Evolutionary conservation across 164 flowering plant genomes (phyloP), one percentile per base, ranked within the genome.

Genomic region (Paratinospora sagittata): DNA sequence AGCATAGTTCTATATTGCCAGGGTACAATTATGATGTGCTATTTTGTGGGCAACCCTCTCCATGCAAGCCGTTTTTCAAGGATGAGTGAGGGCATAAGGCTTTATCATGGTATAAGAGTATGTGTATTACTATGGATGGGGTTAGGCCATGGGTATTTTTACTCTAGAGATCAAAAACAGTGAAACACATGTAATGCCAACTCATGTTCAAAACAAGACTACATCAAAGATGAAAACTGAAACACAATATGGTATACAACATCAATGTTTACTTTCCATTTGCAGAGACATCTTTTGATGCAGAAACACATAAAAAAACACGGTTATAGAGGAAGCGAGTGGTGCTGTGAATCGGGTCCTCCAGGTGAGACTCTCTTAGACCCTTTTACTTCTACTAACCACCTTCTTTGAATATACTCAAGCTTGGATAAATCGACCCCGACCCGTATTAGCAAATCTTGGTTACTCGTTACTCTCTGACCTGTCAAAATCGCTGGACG

Each of bases 311-410:
- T 63, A n/a, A 27, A 61, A 70, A 21, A 65, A 62, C 17, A 63
- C n/a, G n/a, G 34, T 13, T n/a, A 10, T 21, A 62, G 69, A 0
- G 62, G 36, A 16, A 12, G 74, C 65, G 21, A 30, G 58, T 72
- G 69, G 37, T 72, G 74, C 21, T 72, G 74, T 21, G 62, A 55
- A 36, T 72, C 74, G 6, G 68, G 69, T 55, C 64, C 69, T 17
- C 63, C 68, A n/a, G 68, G 74, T 27, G 66, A 24, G 49, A 47
- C 0, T 30, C 74, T 64, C 55, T 66, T 17, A 19, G 41, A 52
- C 30, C 58, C 19, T 52, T 19, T 52, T 52, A 27, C 14, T 33
- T 47, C 63, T n/a, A 36, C 67, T 13, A 21, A 41, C 72, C 6
- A 8, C 41, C 52, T 63, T 43, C 41, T 23, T 14, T 39, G 23